Conservation (phyloP, 331 rosid species). For the Telfairia occidentalis region DNA sequence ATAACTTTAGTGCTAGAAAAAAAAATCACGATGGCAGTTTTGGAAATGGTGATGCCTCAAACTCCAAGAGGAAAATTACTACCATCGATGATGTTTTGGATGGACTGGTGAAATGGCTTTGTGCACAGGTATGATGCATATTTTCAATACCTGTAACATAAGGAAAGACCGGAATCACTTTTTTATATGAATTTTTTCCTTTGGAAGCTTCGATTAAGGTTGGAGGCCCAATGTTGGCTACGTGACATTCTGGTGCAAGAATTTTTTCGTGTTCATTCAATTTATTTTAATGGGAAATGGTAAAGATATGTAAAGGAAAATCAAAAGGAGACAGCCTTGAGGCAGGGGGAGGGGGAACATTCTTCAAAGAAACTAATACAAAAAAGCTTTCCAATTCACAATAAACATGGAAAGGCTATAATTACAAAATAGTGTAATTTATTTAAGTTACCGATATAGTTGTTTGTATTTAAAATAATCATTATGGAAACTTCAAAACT, state of each 20-base stretch:
- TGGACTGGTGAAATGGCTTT: conserved; percentile 93
- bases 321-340: too few species aligned
- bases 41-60: conserved; percentile 62
- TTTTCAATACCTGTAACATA: not conserved
- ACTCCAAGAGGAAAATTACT: conserved; percentile 49
- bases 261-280: not conserved
- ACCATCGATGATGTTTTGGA: conserved; percentile 72
- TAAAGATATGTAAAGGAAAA: not conserved
- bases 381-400: too few species aligned
- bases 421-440: too few species aligned
- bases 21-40: conserved; percentile 39
- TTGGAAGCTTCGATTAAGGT: not conserved
- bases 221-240: not conserved
- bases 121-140: conserved; percentile 64
- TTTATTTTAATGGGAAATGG: too few species aligned
- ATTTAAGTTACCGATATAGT: too few species aligned
- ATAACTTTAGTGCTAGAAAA: conserved; percentile 56
- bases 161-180: not conserved
- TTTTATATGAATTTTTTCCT: not conserved
- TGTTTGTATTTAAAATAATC: too few species aligned
- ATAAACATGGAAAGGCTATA: too few species aligned
- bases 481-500: too few species aligned
- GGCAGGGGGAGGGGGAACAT: too few species aligned
- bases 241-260: not conserved
- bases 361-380: too few species aligned